phyloP scores from a whole-genome alignment of 2,329 filamentous ascomycete genomes.

The Fusarium lateritium region DNA sequence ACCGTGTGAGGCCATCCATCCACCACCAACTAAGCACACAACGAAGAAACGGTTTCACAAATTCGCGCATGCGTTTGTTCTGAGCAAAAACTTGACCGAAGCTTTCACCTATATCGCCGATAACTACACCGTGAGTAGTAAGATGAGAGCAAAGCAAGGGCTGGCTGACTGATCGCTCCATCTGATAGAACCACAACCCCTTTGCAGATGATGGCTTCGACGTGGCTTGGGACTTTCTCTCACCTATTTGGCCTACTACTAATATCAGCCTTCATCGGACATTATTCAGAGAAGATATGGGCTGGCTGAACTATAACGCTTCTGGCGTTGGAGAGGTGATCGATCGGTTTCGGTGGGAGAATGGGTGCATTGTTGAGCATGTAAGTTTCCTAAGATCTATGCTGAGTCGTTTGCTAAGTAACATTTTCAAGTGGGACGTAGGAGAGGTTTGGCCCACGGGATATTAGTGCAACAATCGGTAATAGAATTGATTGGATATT shows the following conservation, averaged over 20 bases:
- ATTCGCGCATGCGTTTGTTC: slow-evolving; percentile 3
- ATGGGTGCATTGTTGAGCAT: slow-evolving; percentile 39
- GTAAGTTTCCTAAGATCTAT: slow-evolving; percentile 6
- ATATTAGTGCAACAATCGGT: not conserved
- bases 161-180: not conserved
- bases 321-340: slow-evolving; percentile 25
- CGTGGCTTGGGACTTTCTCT: not conserved
- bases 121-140: not conserved
- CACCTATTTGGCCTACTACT: not conserved
- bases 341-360: slow-evolving; percentile 38
- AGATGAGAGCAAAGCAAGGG: not conserved
- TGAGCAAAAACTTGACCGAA: not conserved
- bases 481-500: too few relatives aligned
- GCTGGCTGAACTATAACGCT: slow-evolving; percentile 37
- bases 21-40: not conserved
- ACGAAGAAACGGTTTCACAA: not conserved
- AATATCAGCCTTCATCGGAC: slow-evolving; percentile 18
- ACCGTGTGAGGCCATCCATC: not conserved
- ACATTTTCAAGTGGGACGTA: not conserved
- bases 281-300: slow-evolving; percentile 18
- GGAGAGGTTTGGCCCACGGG: not conserved
- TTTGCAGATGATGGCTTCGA: slow-evolving; percentile 1
- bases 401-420: not conserved
- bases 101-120: slow-evolving; percentile 2
- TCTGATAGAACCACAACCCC: slow-evolving; percentile 9